phyloP scores from a whole-genome alignment of 306 rosid species.

The Abrus precatorius region DNA sequence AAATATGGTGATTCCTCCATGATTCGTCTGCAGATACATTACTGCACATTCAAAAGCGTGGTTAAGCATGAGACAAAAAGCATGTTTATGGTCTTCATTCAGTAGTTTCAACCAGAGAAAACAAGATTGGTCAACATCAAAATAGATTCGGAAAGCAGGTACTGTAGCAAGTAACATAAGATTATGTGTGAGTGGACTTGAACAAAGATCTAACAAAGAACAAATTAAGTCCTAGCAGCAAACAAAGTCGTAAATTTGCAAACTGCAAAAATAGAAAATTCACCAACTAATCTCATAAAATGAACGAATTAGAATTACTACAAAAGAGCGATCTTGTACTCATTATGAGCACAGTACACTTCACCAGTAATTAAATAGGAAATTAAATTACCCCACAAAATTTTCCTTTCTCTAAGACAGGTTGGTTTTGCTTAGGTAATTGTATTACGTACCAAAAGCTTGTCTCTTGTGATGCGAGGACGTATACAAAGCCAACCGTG shows the following conservation, averaged over 20 bases:
- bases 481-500: not conserved
- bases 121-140: not conserved
- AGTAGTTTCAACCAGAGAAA: not conserved
- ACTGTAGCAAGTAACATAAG: not conserved
- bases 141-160: too few relatives aligned
- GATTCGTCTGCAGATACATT: conserved; percentile 16
- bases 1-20: conserved; percentile 1
- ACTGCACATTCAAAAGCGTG: not conserved
- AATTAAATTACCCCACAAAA: too few relatives aligned
- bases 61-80: not conserved
- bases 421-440: too few relatives aligned
- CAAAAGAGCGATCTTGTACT: too few relatives aligned
- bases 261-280: too few relatives aligned
- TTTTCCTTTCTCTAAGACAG: too few relatives aligned
- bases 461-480: conserved; percentile 4
- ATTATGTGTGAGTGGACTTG: not conserved
- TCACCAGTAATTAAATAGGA: too few relatives aligned
- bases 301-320: too few relatives aligned
- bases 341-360: too few relatives aligned
- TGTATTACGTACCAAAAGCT: conserved; percentile 7
- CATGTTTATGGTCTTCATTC: not conserved
- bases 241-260: too few relatives aligned
- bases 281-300: too few relatives aligned
- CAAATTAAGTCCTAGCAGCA: too few relatives aligned
- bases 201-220: not conserved